A percentile compares a stretch with the other conserved stretches of the same genome.
These are phyloP conservation scores for Yamadazyma kitorensis DNA, from an alignment of 805 yeast species.

Conservation along the genomic window DNA sequence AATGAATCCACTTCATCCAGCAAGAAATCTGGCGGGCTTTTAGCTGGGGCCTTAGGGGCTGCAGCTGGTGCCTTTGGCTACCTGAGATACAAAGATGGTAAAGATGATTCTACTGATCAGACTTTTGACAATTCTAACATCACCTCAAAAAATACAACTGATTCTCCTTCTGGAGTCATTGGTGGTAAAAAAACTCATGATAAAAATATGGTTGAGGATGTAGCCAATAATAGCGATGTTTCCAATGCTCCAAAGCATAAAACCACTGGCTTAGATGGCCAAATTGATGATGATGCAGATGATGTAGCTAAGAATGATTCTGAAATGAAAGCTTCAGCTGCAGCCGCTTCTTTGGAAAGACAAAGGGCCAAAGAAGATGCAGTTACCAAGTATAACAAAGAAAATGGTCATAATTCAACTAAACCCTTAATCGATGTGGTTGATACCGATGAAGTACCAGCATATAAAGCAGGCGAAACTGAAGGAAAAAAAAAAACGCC, in stretches of 20 bases:
- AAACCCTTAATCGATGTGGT: slow-evolving; percentile 1
- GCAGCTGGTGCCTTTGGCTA: slow-evolving; percentile 15
- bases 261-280: slow-evolving; percentile 1
- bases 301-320: slow-evolving; percentile 1
- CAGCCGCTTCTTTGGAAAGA: slow-evolving; percentile 9
- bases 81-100: slow-evolving; percentile 5
- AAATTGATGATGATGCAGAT: slow-evolving; percentile 1
- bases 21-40: no score
- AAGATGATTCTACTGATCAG: background rate
- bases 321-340: slow-evolving; percentile 4
- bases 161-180: background rate
- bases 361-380: slow-evolving; percentile 19
- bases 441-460: slow-evolving; percentile 1
- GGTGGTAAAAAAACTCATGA: slow-evolving; percentile 2
- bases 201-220: slow-evolving; percentile 8
- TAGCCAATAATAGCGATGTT: slow-evolving; percentile 7
- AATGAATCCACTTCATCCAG: no score
- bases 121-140: background rate
- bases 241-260: slow-evolving; percentile 10
- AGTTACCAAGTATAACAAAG: slow-evolving; percentile 25
- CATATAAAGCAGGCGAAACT: slow-evolving; percentile 1
- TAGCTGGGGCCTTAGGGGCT: slow-evolving; percentile 8
- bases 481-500: background rate
- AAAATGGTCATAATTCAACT: slow-evolving; percentile 18
- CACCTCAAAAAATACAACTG: background rate